Base-by-base conservation (phyloP, 164 flowering plant species). In the Amborella trichopoda region DNA sequence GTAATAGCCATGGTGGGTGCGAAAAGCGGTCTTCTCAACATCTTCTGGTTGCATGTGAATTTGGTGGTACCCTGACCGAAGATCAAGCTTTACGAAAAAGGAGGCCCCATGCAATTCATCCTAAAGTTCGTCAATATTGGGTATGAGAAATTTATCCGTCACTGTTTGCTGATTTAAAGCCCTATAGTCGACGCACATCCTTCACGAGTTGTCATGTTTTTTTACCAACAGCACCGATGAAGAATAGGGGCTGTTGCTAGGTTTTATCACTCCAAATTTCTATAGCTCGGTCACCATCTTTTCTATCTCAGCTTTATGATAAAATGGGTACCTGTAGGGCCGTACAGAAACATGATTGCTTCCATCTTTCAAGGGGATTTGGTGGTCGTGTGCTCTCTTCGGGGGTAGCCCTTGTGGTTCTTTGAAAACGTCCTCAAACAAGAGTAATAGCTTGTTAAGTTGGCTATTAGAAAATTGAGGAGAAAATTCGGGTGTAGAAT, bases 21-120 rank as follows among this genome's bases (percentile, higher is more conserved):
- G 3, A 27, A 52, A 52, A 2, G 55, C 55, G 1, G 55, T 52
- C 47, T 37, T 28, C 11, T 6, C 16, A 5, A 52, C 28, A 4
- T 46, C 41, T 1, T 50, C 45, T 2, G 45, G 46, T 8, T 16
- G 3, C 54, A 50, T 50, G 17, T 32, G 33, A 24, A 50, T 40
- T 26, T 50, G 48, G 26, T 45, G 48, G 26, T 23, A 45, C 13
- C 48, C 48, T 10, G 17, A 13, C 30, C 26, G 23, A 9, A 45
- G 48, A n/a, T 45, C 48, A 45, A 45, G n/a, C 1, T 42, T 18
- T 0, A n/a, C 10, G 8, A 21, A 42, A 26, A 39, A 10, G 0
- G 1, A 12, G n/a, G 42, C 42, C 1, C 2, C 42, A 1, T 11
- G 12, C 6, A 39, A 1, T 1, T 39, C 42, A 16, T 39, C 42